These are phyloP conservation scores for Leishmania tarentolae DNA, from an alignment of 208 protist genomes.

Conservation along the genomic window DNA sequence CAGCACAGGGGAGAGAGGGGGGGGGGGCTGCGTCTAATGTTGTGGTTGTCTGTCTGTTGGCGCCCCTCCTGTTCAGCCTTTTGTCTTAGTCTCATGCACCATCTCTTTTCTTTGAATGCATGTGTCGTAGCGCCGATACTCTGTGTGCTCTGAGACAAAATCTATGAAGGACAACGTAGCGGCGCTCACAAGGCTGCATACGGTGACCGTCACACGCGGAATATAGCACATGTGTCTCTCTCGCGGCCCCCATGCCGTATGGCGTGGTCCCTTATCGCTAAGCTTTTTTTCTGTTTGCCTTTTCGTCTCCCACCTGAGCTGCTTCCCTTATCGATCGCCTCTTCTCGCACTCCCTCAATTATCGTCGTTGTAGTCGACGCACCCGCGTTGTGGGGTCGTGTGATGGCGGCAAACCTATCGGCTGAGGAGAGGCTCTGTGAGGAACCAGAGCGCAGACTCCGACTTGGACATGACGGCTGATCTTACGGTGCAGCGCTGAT, in stretches of 20 bases:
- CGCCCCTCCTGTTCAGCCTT: not conserved
- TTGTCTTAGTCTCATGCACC: not conserved
- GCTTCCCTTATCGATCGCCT: not conserved
- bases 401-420: not conserved
- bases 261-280: not conserved
- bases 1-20: not conserved
- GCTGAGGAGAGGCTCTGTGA: not conserved
- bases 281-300: not conserved
- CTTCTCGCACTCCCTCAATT: not conserved
- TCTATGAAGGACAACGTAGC: not conserved
- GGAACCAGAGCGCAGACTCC: not conserved
- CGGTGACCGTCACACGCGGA: not conserved
- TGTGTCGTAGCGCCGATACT: not conserved
- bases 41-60: not conserved
- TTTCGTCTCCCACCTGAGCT: not conserved
- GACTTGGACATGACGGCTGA: slow-evolving; percentile 12
- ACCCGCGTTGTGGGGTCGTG: not conserved
- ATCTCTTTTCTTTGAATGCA: not conserved
- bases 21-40: not conserved
- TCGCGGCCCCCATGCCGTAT: not conserved
- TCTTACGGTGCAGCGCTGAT: slow-evolving; percentile 10
- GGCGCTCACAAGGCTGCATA: not conserved
- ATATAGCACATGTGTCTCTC: not conserved
- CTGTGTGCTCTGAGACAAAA: not conserved
- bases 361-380: not conserved